phyloP scores from a whole-genome alignment of 2,329 filamentous ascomycete genomes.

The Curvularia spicifera region DNA sequence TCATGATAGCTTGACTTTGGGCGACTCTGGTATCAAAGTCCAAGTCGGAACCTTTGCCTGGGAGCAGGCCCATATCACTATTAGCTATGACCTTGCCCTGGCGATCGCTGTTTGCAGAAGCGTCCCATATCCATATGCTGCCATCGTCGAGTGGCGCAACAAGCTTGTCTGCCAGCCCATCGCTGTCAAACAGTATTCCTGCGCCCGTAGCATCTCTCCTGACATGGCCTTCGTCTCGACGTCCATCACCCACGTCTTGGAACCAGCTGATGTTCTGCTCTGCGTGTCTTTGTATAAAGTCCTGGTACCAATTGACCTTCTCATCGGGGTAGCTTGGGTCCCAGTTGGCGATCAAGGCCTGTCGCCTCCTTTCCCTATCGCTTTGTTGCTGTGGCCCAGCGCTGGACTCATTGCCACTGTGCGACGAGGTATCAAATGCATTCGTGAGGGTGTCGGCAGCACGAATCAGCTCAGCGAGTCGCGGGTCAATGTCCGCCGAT shows the following conservation, averaged over 20 bases:
- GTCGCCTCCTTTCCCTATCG: constrained; percentile 51
- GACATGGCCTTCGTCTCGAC: constrained; percentile 47
- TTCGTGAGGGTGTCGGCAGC: constrained; percentile 47
- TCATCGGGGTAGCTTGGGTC: constrained; percentile 78
- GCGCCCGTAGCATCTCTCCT: constrained; percentile 74
- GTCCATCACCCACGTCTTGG: constrained; percentile 61
- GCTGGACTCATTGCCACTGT: constrained; percentile 37
- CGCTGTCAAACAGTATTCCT: constrained; percentile 65
- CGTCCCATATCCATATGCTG: constrained; percentile 85
- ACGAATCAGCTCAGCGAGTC: constrained; percentile 53
- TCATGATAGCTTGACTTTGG: constrained; percentile 63
- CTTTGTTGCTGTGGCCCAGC: constrained; percentile 40
- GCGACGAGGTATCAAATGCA: constrained; percentile 31
- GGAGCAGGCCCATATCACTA: constrained; percentile 72
- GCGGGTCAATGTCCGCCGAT: constrained; percentile 47
- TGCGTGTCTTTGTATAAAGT: constrained; percentile 83
- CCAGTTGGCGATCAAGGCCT: constrained; percentile 77
- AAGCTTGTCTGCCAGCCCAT: constrained; percentile 64
- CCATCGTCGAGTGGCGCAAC: constrained; percentile 85
- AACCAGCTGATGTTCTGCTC: constrained; percentile 80
- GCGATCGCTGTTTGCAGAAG: constrained; percentile 57
- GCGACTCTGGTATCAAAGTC: constrained; percentile 54
- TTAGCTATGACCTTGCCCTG: constrained; percentile 69
- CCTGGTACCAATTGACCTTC: constrained; percentile 81
- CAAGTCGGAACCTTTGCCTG: constrained; percentile 56